Evolutionary conservation across 2,329 filamentous ascomycete species (phyloP).

Genomic region (Didymella segeticola): DNA sequence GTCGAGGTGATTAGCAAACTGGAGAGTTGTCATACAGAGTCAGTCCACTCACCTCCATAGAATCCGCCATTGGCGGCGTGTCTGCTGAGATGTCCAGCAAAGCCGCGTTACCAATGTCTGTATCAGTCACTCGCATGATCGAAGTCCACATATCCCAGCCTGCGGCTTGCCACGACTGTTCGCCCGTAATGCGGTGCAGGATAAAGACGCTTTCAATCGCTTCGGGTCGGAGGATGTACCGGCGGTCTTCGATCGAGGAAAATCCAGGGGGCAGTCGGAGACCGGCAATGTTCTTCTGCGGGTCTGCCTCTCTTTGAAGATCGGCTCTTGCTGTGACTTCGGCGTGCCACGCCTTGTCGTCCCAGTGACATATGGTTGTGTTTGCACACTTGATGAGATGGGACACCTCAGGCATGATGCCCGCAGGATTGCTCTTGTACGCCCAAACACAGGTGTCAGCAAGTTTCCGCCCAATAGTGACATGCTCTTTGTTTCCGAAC

Average conservation of each 20-base stretch:
- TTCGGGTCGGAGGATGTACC: constrained; percentile 61
- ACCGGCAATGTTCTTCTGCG: constrained; percentile 46
- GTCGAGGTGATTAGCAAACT: constrained; percentile 17
- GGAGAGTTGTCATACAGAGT: neutral
- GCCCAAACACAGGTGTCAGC: constrained; percentile 70
- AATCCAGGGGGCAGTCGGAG: constrained; percentile 54
- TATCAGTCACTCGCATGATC: constrained; percentile 52
- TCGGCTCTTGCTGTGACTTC: constrained; percentile 40
- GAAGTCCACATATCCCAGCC: constrained; percentile 61
- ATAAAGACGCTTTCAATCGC: constrained; percentile 69
- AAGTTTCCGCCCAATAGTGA: constrained; percentile 63
- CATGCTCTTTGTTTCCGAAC: constrained; percentile 61
- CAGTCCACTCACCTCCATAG: constrained; percentile 51
- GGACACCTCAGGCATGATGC: constrained; percentile 68
- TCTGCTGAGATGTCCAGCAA: constrained; percentile 52
- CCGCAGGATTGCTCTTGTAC: constrained; percentile 62
- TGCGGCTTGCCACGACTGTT: constrained; percentile 53
- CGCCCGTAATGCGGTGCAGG: constrained; percentile 65
- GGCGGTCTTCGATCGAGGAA: constrained; percentile 51
- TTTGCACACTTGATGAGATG: constrained; percentile 58
- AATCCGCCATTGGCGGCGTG: constrained; percentile 49
- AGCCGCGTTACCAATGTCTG: constrained; percentile 55
- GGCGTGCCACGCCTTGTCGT: constrained; percentile 59
- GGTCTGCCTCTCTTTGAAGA: constrained; percentile 36
- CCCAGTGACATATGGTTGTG: constrained; percentile 57